A percentile compares a stretch with the other conserved stretches of the same genome.
Evolutionary conservation across 2,329 filamentous ascomycete genomes (phyloP).

Genomic region (Cephalotrichum gorgonifer): DNA sequence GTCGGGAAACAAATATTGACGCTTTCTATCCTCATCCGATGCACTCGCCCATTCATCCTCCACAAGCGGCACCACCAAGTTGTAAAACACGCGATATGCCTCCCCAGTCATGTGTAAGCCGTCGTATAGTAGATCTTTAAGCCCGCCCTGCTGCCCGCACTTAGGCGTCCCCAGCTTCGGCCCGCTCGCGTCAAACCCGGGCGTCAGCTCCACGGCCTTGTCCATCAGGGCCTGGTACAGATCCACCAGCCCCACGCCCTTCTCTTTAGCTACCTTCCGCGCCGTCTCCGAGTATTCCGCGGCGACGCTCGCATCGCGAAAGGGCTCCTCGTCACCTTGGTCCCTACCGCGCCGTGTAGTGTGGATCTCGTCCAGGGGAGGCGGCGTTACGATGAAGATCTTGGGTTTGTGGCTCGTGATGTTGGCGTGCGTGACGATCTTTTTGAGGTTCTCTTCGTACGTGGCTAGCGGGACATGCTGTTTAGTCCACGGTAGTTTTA

Average conservation of each 20-base stretch:
- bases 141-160: slow-evolving; percentile 37
- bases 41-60: slow-evolving; percentile 27
- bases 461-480: slow-evolving; percentile 72
- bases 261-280: slow-evolving; percentile 57
- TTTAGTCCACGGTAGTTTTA: slow-evolving; percentile 48
- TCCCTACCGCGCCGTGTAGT: slow-evolving; percentile 35
- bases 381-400: slow-evolving; percentile 71
- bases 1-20: slow-evolving; percentile 34
- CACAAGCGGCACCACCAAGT: slow-evolving; percentile 36
- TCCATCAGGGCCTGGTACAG: slow-evolving; percentile 72
- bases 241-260: slow-evolving; percentile 63
- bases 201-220: slow-evolving; percentile 49
- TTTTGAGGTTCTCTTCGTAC: slow-evolving; percentile 57
- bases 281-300: slow-evolving; percentile 49
- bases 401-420: slow-evolving; percentile 60
- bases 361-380: slow-evolving; percentile 71
- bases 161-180: slow-evolving; percentile 38
- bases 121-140: slow-evolving; percentile 43
- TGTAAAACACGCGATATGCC: slow-evolving; percentile 42
- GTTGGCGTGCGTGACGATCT: slow-evolving; percentile 61
- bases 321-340: slow-evolving; percentile 31
- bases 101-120: slow-evolving; percentile 46
- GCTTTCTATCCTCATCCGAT: slow-evolving; percentile 21
- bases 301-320: slow-evolving; percentile 35
- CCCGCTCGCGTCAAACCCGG: slow-evolving; percentile 42